Evolutionary conservation across 495 filamentous ascomycete genomes (phyloP).

Genomic region (Neurospora sp.): DNA sequence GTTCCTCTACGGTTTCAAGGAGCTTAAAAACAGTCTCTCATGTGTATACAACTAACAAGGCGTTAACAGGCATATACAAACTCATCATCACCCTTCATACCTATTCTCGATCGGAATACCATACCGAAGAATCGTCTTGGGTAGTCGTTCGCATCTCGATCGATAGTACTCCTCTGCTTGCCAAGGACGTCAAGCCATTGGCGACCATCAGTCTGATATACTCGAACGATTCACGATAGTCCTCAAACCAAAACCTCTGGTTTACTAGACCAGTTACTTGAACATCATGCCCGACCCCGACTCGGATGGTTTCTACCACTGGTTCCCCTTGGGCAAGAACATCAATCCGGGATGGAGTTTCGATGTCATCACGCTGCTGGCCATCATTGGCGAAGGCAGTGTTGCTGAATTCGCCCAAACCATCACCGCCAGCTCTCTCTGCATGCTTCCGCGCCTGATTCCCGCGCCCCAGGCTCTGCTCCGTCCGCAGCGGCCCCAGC

Average conservation of each 20-base stretch:
- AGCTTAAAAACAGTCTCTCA: not conserved
- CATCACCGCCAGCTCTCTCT: conserved; percentile 45
- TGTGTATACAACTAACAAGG: not conserved
- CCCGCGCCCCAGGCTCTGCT: conserved; percentile 58
- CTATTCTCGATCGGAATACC: not conserved
- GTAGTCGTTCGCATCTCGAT: not conserved
- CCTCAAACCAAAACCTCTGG: not conserved
- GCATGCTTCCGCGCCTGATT: conserved; percentile 52
- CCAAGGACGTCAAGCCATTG: not conserved
- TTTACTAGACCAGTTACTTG: not conserved
- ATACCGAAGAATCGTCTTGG: not conserved
- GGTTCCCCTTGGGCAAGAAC: conserved; percentile 28
- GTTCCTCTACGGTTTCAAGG: not conserved
- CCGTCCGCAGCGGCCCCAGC: conserved; percentile 44
- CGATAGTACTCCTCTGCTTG: not conserved
- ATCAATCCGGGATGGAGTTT: conserved; percentile 40
- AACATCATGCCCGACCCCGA: conserved; percentile 13
- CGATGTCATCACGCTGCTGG: conserved; percentile 53
- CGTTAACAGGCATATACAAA: not conserved
- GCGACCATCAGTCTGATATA: not conserved
- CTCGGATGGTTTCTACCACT: conserved; percentile 6
- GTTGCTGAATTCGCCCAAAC: conserved; percentile 47
- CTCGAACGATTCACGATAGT: not conserved
- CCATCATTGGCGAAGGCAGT: conserved; percentile 51
- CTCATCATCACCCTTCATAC: not conserved